Evolutionary conservation across 768 basidiomycete genomes (phyloP).

Genomic region (Russula lepida): DNA sequence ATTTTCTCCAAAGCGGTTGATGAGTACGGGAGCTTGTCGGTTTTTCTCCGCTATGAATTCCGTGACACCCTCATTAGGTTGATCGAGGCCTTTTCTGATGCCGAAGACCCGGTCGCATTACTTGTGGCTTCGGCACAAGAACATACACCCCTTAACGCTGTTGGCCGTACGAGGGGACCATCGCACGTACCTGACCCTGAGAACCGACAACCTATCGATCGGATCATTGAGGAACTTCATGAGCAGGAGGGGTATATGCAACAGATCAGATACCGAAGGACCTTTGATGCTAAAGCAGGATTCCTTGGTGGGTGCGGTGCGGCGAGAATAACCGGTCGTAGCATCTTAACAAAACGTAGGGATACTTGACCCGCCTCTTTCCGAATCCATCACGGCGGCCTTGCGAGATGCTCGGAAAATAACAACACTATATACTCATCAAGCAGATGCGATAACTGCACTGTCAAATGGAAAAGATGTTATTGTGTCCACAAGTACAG

Average conservation of each 20-base stretch:
- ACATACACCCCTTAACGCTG: slow-evolving; percentile 63
- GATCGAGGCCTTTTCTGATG: slow-evolving; percentile 40
- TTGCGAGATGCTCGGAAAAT: slow-evolving; percentile 54
- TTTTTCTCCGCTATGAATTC: slow-evolving; percentile 20
- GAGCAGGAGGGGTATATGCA: slow-evolving; percentile 57
- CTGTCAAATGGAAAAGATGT: slow-evolving; percentile 55
- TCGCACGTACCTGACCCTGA: slow-evolving; percentile 32
- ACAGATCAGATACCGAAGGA: slow-evolving; percentile 56
- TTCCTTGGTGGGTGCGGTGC: slow-evolving; percentile 38
- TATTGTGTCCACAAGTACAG: slow-evolving; percentile 85
- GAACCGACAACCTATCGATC: slow-evolving; percentile 48
- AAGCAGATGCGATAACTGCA: slow-evolving; percentile 62
- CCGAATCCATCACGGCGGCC: slow-evolving; percentile 46
- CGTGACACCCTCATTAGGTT: slow-evolving; percentile 36
- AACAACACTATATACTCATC: slow-evolving; percentile 54
- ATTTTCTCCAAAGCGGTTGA: slow-evolving; percentile 37
- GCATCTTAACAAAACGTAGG: slow-evolving; percentile 28
- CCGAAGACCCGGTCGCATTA: slow-evolving; percentile 54
- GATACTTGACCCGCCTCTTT: slow-evolving; percentile 47
- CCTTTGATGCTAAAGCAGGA: slow-evolving; percentile 44
- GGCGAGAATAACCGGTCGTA: neutral
- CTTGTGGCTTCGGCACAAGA: slow-evolving; percentile 60
- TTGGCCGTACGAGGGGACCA: slow-evolving; percentile 6
- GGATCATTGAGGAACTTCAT: slow-evolving; percentile 49
- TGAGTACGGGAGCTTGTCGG: slow-evolving; percentile 35